Percentiles rank a stretch among this genome's conserved stretches.
phyloP scores from a whole-genome alignment of 192 early-diverging fungal species.

The Radiomyces spectabilis region DNA sequence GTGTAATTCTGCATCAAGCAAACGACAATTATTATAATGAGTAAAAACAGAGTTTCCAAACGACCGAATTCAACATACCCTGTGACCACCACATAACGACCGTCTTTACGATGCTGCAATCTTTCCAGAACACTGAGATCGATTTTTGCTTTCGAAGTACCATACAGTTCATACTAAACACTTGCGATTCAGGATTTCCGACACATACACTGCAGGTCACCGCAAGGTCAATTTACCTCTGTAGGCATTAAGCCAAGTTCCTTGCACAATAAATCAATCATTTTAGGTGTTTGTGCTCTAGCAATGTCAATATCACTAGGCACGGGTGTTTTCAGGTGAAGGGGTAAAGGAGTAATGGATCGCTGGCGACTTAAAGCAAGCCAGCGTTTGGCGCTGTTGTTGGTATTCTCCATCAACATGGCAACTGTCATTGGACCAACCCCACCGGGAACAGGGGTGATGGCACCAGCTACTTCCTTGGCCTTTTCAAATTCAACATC shows the following conservation, averaged over 20 bases:
- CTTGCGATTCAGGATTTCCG: no score
- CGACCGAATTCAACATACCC: constrained; percentile 38
- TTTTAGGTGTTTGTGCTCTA: constrained; percentile 78
- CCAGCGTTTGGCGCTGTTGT: constrained; percentile 68
- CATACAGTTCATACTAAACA: constrained; percentile 83
- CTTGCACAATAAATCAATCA: constrained; percentile 63
- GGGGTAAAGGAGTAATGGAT: constrained; percentile 47
- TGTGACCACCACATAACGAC: constrained; percentile 91
- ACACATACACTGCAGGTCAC: no score
- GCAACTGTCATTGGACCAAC: constrained; percentile 99
- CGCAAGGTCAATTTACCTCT: constrained; percentile 58
- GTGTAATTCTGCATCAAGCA: constrained; percentile 64
- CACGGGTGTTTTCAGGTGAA: constrained; percentile 67
- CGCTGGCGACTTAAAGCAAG: constrained; percentile 42
- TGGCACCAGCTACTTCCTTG: constrained; percentile 57
- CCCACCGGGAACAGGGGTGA: constrained; percentile 95
- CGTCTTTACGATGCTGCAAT: constrained; percentile 66
- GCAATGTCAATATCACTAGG: constrained; percentile 97
- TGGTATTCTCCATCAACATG: constrained; percentile 89
- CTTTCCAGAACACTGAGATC: constrained; percentile 73
- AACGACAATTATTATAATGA: not conserved
- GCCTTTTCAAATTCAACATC: constrained; percentile 82
- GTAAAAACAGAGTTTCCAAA: not conserved
- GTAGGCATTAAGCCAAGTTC: constrained; percentile 73
- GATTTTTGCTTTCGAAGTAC: constrained; percentile 86